These are phyloP conservation scores for Gracilaria domingensis DNA, from an alignment of 23 red algal species.

Conservation along the genomic window DNA sequence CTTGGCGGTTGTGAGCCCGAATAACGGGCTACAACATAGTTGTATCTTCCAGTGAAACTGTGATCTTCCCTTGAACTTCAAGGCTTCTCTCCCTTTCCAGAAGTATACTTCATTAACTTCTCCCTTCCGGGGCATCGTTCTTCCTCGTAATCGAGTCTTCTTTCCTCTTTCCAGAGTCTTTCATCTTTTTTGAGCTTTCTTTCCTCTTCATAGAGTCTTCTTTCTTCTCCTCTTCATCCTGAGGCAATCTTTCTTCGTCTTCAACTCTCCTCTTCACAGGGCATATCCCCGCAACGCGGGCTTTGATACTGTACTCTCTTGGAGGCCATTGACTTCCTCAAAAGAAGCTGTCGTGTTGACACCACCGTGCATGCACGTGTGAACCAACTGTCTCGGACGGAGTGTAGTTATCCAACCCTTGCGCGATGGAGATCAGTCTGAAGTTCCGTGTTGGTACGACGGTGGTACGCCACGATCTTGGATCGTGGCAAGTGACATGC, in stretches of 20 bases:
- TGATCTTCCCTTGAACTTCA: conserved; percentile 2
- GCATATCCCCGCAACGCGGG: too few relatives aligned
- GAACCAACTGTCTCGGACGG: too few relatives aligned
- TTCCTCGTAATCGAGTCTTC: not conserved
- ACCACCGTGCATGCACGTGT: too few relatives aligned
- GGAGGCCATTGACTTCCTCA: too few relatives aligned
- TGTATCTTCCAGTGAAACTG: not conserved
- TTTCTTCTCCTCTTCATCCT: not conserved
- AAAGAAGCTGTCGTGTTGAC: too few relatives aligned
- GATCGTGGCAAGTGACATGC: too few relatives aligned
- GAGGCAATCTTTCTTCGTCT: not conserved
- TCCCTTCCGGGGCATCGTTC: too few relatives aligned
- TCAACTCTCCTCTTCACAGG: conserved; percentile 5
- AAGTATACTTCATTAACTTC: not conserved
- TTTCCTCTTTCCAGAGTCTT: not conserved
- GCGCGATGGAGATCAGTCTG: too few relatives aligned
- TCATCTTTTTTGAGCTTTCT: not conserved
- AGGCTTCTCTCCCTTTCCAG: not conserved
- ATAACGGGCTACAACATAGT: not conserved
- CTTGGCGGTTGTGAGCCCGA: not conserved
- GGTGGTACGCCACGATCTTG: too few relatives aligned
- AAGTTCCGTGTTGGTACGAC: too few relatives aligned
- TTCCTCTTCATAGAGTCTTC: not conserved
- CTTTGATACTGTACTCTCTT: too few relatives aligned
- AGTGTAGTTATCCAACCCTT: too few relatives aligned